A percentile compares a stretch with the other conserved stretches of the same genome.
Evolutionary conservation across 345 rosid species (phyloP).

Genomic region (Chamaenerion angustifolium): DNA sequence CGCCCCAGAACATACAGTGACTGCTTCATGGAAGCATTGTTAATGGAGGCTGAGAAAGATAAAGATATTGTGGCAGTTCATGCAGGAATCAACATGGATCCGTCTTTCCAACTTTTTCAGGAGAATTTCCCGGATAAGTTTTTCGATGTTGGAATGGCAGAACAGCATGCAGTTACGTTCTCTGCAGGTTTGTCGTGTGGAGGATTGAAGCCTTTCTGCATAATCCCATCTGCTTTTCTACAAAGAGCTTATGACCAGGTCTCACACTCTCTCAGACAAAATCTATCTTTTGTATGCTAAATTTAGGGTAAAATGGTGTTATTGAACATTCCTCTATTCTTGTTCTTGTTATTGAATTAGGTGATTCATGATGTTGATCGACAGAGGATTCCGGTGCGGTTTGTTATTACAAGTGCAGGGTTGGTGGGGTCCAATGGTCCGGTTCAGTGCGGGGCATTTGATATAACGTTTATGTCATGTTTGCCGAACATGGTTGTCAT

Average conservation of each 20-base stretch:
- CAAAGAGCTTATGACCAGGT: slow-evolving; percentile 98
- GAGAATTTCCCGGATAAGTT: slow-evolving; percentile 58
- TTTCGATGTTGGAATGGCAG: slow-evolving; percentile 91
- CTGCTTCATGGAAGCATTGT: slow-evolving; percentile 69
- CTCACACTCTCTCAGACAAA: slow-evolving; percentile 9
- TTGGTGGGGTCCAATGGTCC: slow-evolving; percentile 90
- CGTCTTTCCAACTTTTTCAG: slow-evolving; percentile 44
- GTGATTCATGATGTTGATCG: slow-evolving; percentile 84
- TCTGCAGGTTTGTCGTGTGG: slow-evolving; percentile 91
- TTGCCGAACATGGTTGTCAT: slow-evolving; percentile 94
- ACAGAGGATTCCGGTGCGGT: slow-evolving; percentile 78
- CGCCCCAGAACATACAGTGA: slow-evolving; percentile 55
- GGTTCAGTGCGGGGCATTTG: slow-evolving; percentile 70
- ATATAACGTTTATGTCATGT: slow-evolving; percentile 85
- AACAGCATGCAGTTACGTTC: slow-evolving; percentile 92
- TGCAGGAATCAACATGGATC: slow-evolving; percentile 75
- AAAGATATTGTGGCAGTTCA: slow-evolving; percentile 68
- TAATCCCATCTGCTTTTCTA: slow-evolving; percentile 73
- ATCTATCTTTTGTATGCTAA: neutral
- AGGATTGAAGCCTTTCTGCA: slow-evolving; percentile 88
- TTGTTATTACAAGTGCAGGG: slow-evolving; percentile 81
- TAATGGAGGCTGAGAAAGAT: slow-evolving; percentile 72
- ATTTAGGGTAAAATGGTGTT: neutral
- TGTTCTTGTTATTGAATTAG: slow-evolving; percentile 21
- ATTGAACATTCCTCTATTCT: no score